Evolutionary conservation across 2,329 filamentous ascomycete genomes (phyloP).

Genomic region (Xylaria hypoxylon): DNA sequence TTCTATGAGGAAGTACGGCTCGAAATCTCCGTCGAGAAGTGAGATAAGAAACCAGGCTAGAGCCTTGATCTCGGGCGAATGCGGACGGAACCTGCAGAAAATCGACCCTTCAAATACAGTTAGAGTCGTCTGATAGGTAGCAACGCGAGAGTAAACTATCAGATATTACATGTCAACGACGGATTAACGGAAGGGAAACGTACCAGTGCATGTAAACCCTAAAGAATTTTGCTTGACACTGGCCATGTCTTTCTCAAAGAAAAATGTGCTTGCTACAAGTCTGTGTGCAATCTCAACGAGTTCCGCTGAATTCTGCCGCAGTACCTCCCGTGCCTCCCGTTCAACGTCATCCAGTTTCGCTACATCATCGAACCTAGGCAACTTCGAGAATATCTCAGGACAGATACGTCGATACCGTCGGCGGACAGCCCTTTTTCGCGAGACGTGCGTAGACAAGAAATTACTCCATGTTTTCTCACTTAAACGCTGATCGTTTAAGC

Average conservation of each 20-base stretch:
- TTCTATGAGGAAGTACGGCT: conserved; percentile 50
- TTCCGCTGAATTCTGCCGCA: conserved; percentile 45
- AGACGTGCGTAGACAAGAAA: conserved; percentile 42
- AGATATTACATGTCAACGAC: background rate
- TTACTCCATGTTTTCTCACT: conserved; percentile 46
- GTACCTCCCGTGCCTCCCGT: conserved; percentile 43
- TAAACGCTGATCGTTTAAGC: conserved; percentile 44
- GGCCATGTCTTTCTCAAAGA: conserved; percentile 50
- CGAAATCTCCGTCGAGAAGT: conserved; percentile 49
- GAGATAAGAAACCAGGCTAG: conserved; percentile 50
- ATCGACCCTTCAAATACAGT: conserved; percentile 43
- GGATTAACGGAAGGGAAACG: conserved; percentile 2
- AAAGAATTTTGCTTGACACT: conserved; percentile 47
- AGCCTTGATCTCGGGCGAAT: conserved; percentile 47
- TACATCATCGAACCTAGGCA: conserved; percentile 50
- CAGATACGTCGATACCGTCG: conserved; percentile 48
- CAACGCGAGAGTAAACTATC: background rate
- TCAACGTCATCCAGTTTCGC: conserved; percentile 46
- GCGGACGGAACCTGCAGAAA: conserved; percentile 47
- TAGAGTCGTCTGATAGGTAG: background rate
- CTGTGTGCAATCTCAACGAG: conserved; percentile 49
- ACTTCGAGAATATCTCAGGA: conserved; percentile 46
- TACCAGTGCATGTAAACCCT: conserved; percentile 50
- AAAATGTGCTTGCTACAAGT: conserved; percentile 51
- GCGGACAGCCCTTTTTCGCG: conserved; percentile 38